Evolutionary conservation across 2,329 filamentous ascomycete genomes (phyloP).

Genomic region (Fusarium tricinctum): DNA sequence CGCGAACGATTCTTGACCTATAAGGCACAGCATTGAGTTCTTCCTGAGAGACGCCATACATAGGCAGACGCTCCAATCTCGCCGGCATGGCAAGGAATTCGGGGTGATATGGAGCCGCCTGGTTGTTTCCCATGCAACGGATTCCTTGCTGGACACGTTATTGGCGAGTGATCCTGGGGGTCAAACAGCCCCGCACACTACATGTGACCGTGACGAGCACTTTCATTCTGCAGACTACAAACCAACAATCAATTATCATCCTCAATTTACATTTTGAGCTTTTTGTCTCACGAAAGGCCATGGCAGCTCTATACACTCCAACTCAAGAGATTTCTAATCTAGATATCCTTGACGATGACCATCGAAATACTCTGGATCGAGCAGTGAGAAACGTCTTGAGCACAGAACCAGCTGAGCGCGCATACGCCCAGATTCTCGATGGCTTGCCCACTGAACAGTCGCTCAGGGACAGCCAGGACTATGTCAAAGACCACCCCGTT

Average conservation of each 20-base stretch:
- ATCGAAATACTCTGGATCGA: neutral
- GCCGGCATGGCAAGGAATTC: slow-evolving; percentile 9
- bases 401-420: slow-evolving; percentile 9
- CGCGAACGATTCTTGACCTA: slow-evolving; percentile 7
- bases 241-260: neutral
- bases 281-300: neutral
- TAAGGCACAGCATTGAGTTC: slow-evolving; percentile 4
- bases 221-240: neutral
- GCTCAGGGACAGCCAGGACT: neutral
- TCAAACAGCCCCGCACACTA: neutral
- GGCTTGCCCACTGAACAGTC: slow-evolving; percentile 16
- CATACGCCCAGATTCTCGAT: slow-evolving; percentile 29
- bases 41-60: slow-evolving; percentile 5
- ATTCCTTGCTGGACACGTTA: too few relatives aligned
- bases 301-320: neutral
- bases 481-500: neutral
- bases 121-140: neutral
- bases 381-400: slow-evolving; percentile 2
- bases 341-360: neutral
- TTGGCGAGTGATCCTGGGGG: too few relatives aligned
- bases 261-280: neutral
- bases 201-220: neutral
- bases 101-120: neutral
- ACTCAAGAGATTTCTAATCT: neutral
- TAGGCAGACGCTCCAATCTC: neutral